phyloP scores from a whole-genome alignment of 306 rosid species.

The Gillenia trifoliata region DNA sequence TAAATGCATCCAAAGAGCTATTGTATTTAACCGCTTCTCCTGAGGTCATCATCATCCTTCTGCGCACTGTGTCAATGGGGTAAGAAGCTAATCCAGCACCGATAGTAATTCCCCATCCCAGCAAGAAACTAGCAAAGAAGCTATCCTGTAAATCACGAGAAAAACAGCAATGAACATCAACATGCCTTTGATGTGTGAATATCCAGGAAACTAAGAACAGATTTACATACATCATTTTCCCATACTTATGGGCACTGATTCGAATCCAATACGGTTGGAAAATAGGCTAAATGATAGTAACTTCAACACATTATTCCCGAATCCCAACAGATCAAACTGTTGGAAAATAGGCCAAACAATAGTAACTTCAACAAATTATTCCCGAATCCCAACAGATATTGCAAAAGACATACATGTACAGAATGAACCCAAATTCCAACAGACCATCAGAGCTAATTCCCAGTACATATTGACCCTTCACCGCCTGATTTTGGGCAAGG shows the following conservation, averaged over 20 bases:
- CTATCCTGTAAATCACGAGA: slow-evolving; percentile 59
- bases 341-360: background rate
- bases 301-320: background rate
- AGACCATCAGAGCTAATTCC: background rate
- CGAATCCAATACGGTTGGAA: background rate
- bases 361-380: background rate
- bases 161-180: slow-evolving; percentile 10
- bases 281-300: background rate
- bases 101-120: slow-evolving; percentile 87
- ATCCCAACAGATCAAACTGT: background rate
- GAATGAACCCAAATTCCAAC: background rate
- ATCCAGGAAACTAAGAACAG: background rate
- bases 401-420: background rate
- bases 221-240: background rate
- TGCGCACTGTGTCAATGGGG: slow-evolving; percentile 80
- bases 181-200: background rate
- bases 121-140: slow-evolving; percentile 79
- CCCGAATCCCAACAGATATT: background rate
- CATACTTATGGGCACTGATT: background rate
- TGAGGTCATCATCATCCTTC: slow-evolving; percentile 99
- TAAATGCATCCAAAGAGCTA: slow-evolving; percentile 72
- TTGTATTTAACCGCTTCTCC: slow-evolving; percentile 89
- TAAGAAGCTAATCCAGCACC: slow-evolving; percentile 88
- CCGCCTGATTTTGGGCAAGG: background rate
- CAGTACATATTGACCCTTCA: background rate